phyloP scores from a whole-genome alignment of 805 yeast species.

The Kodamaea sagamina region DNA sequence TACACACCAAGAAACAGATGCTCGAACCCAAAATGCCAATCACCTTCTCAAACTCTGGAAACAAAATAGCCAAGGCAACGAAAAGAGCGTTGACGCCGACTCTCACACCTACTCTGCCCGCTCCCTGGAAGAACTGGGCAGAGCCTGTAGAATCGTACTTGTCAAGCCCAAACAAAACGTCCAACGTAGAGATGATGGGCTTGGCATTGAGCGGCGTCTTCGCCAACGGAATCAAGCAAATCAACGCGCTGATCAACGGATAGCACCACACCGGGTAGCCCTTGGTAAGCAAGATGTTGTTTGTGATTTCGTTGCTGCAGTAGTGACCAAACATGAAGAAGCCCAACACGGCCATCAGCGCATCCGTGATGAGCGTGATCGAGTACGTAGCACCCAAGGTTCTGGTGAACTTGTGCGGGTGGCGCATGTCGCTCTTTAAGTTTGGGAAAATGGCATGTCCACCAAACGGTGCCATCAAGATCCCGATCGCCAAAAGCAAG shows the following conservation, averaged over 20 bases:
- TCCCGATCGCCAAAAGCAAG: slow-evolving; percentile 57
- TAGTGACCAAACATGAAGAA: slow-evolving; percentile 76
- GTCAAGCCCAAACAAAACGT: slow-evolving; percentile 25
- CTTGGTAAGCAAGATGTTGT: slow-evolving; percentile 62
- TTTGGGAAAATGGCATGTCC: slow-evolving; percentile 86
- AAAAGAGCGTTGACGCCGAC: slow-evolving; percentile 26
- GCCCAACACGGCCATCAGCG: slow-evolving; percentile 63
- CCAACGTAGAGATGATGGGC: slow-evolving; percentile 43
- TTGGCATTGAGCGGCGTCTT: slow-evolving; percentile 41
- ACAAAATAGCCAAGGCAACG: slow-evolving; percentile 28
- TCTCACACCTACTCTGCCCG: slow-evolving; percentile 19
- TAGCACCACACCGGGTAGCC: slow-evolving; percentile 67
- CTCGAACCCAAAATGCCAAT: slow-evolving; percentile 45
- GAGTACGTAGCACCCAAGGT: slow-evolving; percentile 58
- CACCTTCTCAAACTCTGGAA: slow-evolving; percentile 42
- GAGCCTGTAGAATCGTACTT: background rate
- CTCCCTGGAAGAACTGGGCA: background rate
- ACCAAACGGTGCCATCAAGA: slow-evolving; percentile 77
- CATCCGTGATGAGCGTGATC: slow-evolving; percentile 60
- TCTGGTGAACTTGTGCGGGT: slow-evolving; percentile 58
- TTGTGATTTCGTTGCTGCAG: slow-evolving; percentile 74
- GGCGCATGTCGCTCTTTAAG: slow-evolving; percentile 71
- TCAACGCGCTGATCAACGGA: slow-evolving; percentile 30
- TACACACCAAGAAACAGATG: slow-evolving; percentile 43
- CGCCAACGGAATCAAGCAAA: slow-evolving; percentile 43